Evolutionary conservation across 2,329 filamentous ascomycete genomes (phyloP).

Genomic region (Zymoseptoria crescenta): DNA sequence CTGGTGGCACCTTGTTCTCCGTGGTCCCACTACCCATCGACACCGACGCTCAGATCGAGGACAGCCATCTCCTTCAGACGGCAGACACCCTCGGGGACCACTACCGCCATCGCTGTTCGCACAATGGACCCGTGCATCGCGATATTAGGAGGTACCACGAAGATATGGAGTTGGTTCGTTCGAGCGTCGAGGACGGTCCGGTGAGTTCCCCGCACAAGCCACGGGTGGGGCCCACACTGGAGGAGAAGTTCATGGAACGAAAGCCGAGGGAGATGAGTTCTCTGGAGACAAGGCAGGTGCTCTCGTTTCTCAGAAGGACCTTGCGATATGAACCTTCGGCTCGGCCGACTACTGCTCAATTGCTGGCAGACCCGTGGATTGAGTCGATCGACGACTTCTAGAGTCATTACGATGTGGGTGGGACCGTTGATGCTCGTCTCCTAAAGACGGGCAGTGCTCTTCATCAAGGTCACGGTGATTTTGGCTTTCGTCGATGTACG

Average conservation of each 20-base stretch:
- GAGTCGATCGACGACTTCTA: constrained; percentile 1
- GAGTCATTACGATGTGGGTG: background rate
- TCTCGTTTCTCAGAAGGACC: background rate
- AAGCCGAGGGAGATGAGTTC: background rate
- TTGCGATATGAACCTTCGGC: constrained; percentile 1
- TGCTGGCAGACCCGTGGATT: constrained; percentile 2
- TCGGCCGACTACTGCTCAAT: constrained; percentile 2
- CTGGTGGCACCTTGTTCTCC: background rate
- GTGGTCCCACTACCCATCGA: background rate
- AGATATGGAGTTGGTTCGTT: background rate
- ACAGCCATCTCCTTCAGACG: background rate
- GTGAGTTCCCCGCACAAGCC: background rate
- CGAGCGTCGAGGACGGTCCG: background rate
- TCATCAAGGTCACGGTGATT: background rate
- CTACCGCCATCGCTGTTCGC: background rate
- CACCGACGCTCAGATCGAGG: background rate
- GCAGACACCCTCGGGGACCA: background rate
- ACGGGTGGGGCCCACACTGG: background rate
- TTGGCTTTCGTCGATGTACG: background rate
- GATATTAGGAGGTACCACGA: constrained; percentile 1
- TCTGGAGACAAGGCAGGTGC: constrained; percentile 1
- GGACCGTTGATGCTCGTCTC: background rate
- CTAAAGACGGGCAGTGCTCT: background rate
- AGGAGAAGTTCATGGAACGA: constrained; percentile 1
- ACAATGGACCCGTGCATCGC: background rate